Conservation (phyloP, 2,329 filamentous ascomycete species). For the Scedosporium aurantiacum region DNA sequence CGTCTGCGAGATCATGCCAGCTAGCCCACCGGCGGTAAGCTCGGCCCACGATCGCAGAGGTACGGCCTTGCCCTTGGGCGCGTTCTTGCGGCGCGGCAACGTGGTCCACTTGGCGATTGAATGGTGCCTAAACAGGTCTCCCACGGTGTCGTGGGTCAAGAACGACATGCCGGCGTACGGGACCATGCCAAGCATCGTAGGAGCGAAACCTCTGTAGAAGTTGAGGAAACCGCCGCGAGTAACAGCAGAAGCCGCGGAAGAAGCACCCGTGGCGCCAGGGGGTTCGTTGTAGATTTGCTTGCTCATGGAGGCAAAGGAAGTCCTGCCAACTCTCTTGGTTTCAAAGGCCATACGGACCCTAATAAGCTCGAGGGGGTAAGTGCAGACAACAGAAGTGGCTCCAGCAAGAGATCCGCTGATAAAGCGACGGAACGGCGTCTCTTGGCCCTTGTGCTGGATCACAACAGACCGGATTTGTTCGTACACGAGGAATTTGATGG, state of each 20-base stretch:
- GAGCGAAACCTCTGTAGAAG: constrained; percentile 89
- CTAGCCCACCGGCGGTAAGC: constrained; percentile 70
- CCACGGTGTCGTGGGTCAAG: constrained; percentile 82
- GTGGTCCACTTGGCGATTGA: constrained; percentile 62
- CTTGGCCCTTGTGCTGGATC: constrained; percentile 60
- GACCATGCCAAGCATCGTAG: constrained; percentile 87
- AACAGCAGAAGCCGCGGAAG: constrained; percentile 32
- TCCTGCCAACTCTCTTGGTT: constrained; percentile 63
- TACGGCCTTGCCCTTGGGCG: constrained; percentile 49
- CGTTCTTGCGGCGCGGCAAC: constrained; percentile 44
- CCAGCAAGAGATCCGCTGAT: constrained; percentile 66
- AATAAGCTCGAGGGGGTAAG: constrained; percentile 88
- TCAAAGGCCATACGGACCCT: constrained; percentile 90
- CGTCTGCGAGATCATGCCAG: constrained; percentile 83
- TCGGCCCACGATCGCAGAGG: constrained; percentile 80
- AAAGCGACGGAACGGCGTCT: constrained; percentile 70
- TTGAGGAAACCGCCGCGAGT: constrained; percentile 66
- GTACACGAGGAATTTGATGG: constrained; percentile 96
- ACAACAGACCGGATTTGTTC: constrained; percentile 80
- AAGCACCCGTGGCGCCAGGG: constrained; percentile 31
- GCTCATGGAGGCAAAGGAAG: constrained; percentile 66
- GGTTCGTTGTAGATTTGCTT: constrained; percentile 78
- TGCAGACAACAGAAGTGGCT: constrained; percentile 87
- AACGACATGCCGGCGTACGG: constrained; percentile 95
- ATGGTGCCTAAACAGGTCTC: constrained; percentile 68